A percentile compares a stretch with the other conserved stretches of the same genome.
Evolutionary conservation across 1,284 basidiomycete genomes (phyloP).

Genomic region (Porodaedalea pini): DNA sequence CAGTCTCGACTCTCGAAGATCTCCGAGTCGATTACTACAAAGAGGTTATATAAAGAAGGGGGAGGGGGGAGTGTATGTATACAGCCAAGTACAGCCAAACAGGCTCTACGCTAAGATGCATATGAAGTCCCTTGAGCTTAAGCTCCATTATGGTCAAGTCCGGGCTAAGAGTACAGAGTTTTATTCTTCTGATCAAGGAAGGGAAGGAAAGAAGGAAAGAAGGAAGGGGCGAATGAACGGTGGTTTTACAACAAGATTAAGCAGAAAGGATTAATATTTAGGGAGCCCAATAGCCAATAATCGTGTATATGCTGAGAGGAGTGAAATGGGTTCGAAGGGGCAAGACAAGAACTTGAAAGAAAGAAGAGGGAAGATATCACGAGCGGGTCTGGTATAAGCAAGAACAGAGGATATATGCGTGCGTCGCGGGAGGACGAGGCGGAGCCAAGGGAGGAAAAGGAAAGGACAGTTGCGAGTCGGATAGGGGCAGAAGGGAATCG

Average conservation of each 20-base stretch:
- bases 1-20: too few species aligned
- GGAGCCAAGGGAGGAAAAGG: background rate
- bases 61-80: too few species aligned
- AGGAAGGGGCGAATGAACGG: background rate
- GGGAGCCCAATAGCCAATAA: background rate
- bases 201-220: background rate
- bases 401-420: background rate
- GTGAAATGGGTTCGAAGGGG: background rate
- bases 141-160: too few species aligned
- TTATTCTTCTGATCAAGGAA: background rate
- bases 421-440: background rate
- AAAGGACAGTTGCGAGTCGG: background rate
- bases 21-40: background rate
- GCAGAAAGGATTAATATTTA: background rate
- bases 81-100: background rate
- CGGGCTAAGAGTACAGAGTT: background rate
- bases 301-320: conserved; percentile 2
- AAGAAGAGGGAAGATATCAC: background rate
- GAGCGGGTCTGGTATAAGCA: background rate
- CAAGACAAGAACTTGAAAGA: background rate
- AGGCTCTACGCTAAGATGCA: background rate
- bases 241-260: background rate
- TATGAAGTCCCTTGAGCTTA: background rate
- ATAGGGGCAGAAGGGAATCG: background rate
- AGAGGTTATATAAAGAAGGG: background rate